phyloP scores from a whole-genome alignment of 768 basidiomycete species.

The Fistulinella prunicolor region DNA sequence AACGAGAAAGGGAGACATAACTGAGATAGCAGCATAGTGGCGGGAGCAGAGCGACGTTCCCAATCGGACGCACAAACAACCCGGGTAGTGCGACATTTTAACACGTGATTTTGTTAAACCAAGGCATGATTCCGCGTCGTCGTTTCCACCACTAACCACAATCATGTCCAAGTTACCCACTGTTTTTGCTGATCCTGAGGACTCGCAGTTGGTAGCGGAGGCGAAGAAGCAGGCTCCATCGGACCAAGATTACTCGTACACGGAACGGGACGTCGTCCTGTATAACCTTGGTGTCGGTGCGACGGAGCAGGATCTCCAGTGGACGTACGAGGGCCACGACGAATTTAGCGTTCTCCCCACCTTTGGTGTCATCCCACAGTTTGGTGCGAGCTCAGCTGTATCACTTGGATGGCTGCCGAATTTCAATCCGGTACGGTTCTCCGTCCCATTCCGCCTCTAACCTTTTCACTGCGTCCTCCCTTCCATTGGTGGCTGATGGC shows the following conservation, averaged over 20 bases:
- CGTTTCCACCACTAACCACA: neutral
- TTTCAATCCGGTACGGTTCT: constrained; percentile 77
- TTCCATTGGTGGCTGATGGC: constrained; percentile 1
- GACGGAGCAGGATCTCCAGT: constrained; percentile 86
- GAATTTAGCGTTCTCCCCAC: constrained; percentile 86
- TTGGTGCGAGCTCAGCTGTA: constrained; percentile 63
- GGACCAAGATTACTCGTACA: constrained; percentile 66
- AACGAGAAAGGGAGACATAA: too few species aligned
- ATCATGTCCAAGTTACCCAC: constrained; percentile 41
- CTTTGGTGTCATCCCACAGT: constrained; percentile 94
- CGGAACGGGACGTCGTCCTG: constrained; percentile 87
- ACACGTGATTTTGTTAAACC: constrained; percentile 2
- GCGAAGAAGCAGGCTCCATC: constrained; percentile 66
- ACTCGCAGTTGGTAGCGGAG: constrained; percentile 75
- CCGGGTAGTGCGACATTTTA: too few species aligned
- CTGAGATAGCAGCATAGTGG: too few species aligned
- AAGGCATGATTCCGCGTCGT: neutral
- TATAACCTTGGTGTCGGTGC: constrained; percentile 97
- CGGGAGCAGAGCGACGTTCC: too few species aligned
- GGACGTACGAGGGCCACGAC: constrained; percentile 88
- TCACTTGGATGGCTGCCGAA: constrained; percentile 89
- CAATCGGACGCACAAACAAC: too few species aligned
- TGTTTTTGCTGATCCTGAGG: constrained; percentile 72
- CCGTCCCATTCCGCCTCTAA: neutral
- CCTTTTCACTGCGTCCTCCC: neutral